These are phyloP conservation scores for Penicillium concentricum DNA, from an alignment of 2,329 filamentous ascomycete genomes.

Conservation along the genomic window DNA sequence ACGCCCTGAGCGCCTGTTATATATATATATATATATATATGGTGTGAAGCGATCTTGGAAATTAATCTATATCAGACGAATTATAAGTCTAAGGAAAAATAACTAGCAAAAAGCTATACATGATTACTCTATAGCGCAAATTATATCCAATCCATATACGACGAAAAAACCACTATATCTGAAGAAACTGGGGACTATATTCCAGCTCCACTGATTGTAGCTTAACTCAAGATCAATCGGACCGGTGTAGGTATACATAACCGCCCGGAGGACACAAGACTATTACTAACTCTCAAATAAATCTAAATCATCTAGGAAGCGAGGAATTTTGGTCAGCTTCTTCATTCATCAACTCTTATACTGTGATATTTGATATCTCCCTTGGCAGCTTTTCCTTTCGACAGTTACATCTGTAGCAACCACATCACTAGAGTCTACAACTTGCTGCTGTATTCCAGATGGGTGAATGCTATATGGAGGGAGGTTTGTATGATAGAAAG, in stretches of 20 bases:
- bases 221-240: not conserved
- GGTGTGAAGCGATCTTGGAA: not conserved
- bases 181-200: not conserved
- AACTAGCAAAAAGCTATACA: not conserved
- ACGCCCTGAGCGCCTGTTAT: not conserved
- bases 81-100: not conserved
- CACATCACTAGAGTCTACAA: not conserved
- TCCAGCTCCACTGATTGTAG: not conserved
- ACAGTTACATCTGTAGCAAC: too few species aligned
- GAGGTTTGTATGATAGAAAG: not conserved
- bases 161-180: not conserved
- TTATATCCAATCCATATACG: not conserved
- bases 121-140: too few species aligned
- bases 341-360: not conserved
- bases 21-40: too few species aligned
- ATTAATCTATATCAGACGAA: not conserved
- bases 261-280: not conserved
- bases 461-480: not conserved
- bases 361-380: not conserved
- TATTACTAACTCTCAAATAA: not conserved
- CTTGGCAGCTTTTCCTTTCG: not conserved
- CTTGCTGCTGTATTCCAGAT: not conserved
- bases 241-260: too few species aligned
- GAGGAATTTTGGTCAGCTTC: not conserved
- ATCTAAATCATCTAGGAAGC: not conserved